Base-by-base conservation (phyloP, 495 filamentous ascomycete genomes). In the Bacidia gigantensis region DNA sequence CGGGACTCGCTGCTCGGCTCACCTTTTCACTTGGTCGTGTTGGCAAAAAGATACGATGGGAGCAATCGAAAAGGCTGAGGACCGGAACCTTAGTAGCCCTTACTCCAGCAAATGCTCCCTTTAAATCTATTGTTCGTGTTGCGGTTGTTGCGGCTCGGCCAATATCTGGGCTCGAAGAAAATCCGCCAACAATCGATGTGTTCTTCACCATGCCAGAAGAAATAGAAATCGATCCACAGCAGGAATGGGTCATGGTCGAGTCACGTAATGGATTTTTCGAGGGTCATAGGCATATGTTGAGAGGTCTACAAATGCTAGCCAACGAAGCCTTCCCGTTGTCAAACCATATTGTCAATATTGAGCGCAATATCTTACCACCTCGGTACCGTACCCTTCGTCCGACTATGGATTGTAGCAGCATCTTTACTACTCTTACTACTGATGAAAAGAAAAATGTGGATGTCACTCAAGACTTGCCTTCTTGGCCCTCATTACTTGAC, bases 161-260 rank as follows among this genome's bases (percentile, higher is more conserved):
- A 0, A 65, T 82, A 1, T 70, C 70, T 22, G 74, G 73, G 0
- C 69, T 92, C 0, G 70, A 81, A 22, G 66, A 74, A 32, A 77
- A 75, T 32, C 84, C 86, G 14, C 82, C 82, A 0, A 75, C 85
- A 50, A 75, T 95, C 7, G 86, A 95, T 52, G 69, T 95, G 2
- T 80, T 83, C 60, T 88, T 89, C 63, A 74, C 77, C 2, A 63
- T 71, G 3, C 59, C 75, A 0, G 69, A 78, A 14, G 80, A 88
- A 50, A 58, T 74, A 10, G 67, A 79, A 29, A 70, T 93, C 48
- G 86, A 95, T 61, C 78, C 86, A 1, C 72, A 76, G 24, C 61
- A 77, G 39, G 78, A 86, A 58, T 82, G 82, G 67, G 56, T 89
- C 25, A 92, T 95, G 86, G 71, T 92, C 0, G 86, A 94, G 59